Conservation (phyloP, 164 flowering plant genomes). For the Hamamelis virginiana region DNA sequence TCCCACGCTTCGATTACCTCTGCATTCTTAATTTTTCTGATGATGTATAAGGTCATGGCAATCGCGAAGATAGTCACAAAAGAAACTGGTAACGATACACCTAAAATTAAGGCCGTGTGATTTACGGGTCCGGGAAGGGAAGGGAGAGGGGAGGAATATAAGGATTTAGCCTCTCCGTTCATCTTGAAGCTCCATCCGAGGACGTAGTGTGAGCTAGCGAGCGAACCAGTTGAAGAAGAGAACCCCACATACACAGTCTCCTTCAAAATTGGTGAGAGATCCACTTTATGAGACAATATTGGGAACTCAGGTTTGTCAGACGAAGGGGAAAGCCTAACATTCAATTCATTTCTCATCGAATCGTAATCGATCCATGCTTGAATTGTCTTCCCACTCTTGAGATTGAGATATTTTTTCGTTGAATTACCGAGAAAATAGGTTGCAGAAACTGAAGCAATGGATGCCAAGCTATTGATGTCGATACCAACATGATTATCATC, state of each 20-base stretch:
- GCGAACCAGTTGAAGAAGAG: constrained; percentile 66
- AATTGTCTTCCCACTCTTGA: constrained; percentile 44
- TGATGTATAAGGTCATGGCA: constrained; percentile 17
- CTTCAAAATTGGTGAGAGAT: constrained; percentile 46
- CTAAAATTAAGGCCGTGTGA: constrained; percentile 13
- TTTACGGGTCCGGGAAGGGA: constrained; percentile 26
- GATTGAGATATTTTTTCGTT: constrained; percentile 17
- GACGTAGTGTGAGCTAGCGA: constrained; percentile 52
- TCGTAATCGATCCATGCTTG: constrained; percentile 68
- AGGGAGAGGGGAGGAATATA: constrained; percentile 41
- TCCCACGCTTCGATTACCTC: constrained; percentile 75
- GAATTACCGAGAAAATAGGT: constrained; percentile 25
- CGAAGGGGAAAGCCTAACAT: constrained; percentile 44
- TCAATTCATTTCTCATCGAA: constrained; percentile 20
- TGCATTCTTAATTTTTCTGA: constrained; percentile 35
- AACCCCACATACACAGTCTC: constrained; percentile 73
- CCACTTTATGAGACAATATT: constrained; percentile 35
- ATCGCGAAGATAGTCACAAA: constrained; percentile 8
- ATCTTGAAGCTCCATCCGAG: too few relatives aligned
- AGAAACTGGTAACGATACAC: constrained; percentile 18
- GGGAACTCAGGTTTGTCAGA: constrained; percentile 38
- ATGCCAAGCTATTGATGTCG: constrained; percentile 52
- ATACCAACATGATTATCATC: constrained; percentile 76
- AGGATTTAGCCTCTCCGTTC: constrained; percentile 41
- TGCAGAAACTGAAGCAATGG: constrained; percentile 49